Evolutionary conservation across 805 yeast genomes (phyloP), one percentile per base, ranked within the genome.

Genomic region (Pichia californica): DNA sequence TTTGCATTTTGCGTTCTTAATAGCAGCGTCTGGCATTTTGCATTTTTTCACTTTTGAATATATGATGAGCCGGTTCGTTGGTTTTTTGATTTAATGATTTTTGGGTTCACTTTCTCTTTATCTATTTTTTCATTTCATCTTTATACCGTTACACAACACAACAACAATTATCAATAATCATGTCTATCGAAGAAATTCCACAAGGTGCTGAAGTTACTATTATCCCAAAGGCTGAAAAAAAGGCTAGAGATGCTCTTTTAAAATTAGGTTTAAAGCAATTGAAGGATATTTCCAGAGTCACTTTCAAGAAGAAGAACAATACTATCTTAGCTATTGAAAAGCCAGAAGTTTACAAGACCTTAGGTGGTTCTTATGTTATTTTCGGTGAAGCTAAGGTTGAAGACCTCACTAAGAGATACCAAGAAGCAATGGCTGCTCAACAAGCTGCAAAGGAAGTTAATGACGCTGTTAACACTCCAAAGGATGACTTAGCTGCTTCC

Each of bases 341-440:
- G 56, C 99, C 99, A 69, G 97, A 88, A 58, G 98, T 93, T 49
- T 91, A 75, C 95, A 87, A 77, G 72, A 82, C 96, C 51, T 77
- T 81, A 53, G 84, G 94, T 63, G 96, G 97, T 66, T 83, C 95
- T 58, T 93, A 85, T 77, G 82, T 91, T 59, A 97, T 91, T 56
- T 89, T 91, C 61, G 99, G 99, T 73, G 97, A 89, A 73, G 95
- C 96, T 65, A 86, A 88, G 78, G 84, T 86, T 57, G 97, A 91
- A 70, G 96, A 91, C 75, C 73, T 88, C 70, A 80, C 82, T 72
- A 81, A 86, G 71, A 82, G 88, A 76, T 76, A 85, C 69, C 83
- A 84, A 64, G 84, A 81, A 65, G 83, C 85, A 51, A 85, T 82
- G 67, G 85, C 85, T 62, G 86, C 86, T 54, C 85, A 81, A 68